phyloP scores from a whole-genome alignment of 208 protist genomes.

The Acanthamoeba royreba region DNA sequence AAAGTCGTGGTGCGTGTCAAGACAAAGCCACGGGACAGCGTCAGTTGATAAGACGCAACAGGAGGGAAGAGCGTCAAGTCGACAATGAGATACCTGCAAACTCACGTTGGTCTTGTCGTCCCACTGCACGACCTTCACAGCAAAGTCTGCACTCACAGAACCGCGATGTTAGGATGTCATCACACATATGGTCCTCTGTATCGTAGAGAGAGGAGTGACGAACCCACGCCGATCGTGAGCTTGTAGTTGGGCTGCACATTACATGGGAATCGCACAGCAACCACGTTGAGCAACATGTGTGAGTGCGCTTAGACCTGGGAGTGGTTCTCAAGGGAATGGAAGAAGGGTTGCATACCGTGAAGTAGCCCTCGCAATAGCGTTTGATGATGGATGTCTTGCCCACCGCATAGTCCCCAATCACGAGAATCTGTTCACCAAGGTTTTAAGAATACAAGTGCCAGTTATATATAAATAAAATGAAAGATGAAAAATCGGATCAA shows the following conservation, averaged over 20 bases:
- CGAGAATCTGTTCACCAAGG: conserved; percentile 50
- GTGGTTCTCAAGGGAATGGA: too few species aligned
- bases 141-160: conserved; percentile 68
- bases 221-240: conserved; percentile 71
- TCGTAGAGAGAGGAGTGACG: too few species aligned
- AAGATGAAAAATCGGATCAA: too few species aligned
- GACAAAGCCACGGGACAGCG: background rate
- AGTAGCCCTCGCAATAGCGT: too few species aligned
- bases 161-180: too few species aligned
- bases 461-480: background rate
- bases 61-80: background rate
- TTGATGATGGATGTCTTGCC: conserved; percentile 78
- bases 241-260: conserved; percentile 78
- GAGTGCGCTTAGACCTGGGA: too few species aligned
- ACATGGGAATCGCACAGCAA: too few species aligned
- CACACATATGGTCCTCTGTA: too few species aligned
- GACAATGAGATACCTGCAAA: conserved; percentile 52
- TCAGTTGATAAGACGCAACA: background rate
- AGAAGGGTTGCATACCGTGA: too few species aligned
- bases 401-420: conserved; percentile 74
- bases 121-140: conserved; percentile 68
- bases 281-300: too few species aligned
- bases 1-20: background rate
- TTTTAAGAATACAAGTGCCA: too few species aligned
- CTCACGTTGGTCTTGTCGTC: conserved; percentile 56